Conservation (phyloP, 495 filamentous ascomycete species). For the Acidiella bohemica region DNA sequence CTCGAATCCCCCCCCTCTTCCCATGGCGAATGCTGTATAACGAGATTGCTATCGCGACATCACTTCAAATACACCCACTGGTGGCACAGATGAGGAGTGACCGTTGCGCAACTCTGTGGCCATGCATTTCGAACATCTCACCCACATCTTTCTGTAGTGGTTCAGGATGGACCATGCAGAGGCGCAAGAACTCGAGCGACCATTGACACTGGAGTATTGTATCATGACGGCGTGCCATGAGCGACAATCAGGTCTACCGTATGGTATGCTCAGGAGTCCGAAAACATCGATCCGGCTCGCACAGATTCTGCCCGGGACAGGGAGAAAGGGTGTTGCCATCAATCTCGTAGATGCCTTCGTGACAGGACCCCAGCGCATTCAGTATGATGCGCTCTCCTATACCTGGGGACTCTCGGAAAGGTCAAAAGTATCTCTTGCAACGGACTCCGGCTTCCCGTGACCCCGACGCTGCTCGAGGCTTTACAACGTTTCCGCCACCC, state of each 20-base stretch:
- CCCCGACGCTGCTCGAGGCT: slow-evolving; percentile 13
- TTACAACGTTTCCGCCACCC: slow-evolving; percentile 15
- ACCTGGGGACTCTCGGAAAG: slow-evolving; percentile 15
- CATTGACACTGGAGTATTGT: too few relatives aligned
- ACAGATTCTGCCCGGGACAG: slow-evolving; percentile 12
- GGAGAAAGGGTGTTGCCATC: slow-evolving; percentile 17
- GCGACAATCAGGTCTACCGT: slow-evolving; percentile 4
- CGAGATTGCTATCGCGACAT: too few relatives aligned
- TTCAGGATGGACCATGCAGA: too few relatives aligned
- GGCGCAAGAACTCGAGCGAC: too few relatives aligned
- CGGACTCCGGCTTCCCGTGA: slow-evolving; percentile 8
- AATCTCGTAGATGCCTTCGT: slow-evolving; percentile 14
- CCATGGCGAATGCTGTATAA: too few relatives aligned
- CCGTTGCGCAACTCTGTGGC: too few relatives aligned
- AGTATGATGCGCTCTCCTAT: slow-evolving; percentile 21
- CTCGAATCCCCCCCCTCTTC: too few relatives aligned
- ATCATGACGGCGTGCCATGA: too few relatives aligned
- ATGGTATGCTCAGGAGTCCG: slow-evolving; percentile 11
- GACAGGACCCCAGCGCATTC: slow-evolving; percentile 1
- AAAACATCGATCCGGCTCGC: slow-evolving; percentile 16
- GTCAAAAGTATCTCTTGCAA: slow-evolving; percentile 14
- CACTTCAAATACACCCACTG: too few relatives aligned
- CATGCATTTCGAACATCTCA: too few relatives aligned
- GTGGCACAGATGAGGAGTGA: too few relatives aligned
- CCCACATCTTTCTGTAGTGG: too few relatives aligned